A percentile compares a stretch with the other conserved stretches of the same genome.
phyloP scores from a whole-genome alignment of 2,329 filamentous ascomycete genomes.

The Phyllosticta ampelicida region DNA sequence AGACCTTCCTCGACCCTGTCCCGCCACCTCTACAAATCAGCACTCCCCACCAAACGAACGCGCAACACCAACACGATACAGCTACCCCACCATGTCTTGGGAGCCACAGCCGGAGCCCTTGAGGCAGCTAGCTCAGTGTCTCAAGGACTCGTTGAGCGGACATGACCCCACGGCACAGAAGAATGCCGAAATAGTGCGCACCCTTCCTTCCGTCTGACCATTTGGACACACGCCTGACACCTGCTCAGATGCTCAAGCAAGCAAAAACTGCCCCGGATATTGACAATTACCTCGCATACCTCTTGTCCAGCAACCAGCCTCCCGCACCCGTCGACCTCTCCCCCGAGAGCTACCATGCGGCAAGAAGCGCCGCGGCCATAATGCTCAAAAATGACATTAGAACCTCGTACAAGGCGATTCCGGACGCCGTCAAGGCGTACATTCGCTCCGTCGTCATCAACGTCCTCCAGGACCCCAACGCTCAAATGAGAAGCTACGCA shows the following conservation, averaged over 20 bases:
- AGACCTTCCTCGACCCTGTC: conserved; percentile 5
- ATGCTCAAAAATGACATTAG: conserved; percentile 94
- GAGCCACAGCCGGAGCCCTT: conserved; percentile 80
- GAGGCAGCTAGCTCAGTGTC: conserved; percentile 75
- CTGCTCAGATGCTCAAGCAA: conserved; percentile 74
- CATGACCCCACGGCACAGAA: conserved; percentile 72
- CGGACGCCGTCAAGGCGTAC: conserved; percentile 60
- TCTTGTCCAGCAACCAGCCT: conserved; percentile 62
- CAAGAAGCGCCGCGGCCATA: conserved; percentile 78
- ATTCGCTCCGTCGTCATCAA: conserved; percentile 70
- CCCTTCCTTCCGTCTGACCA: conserved; percentile 1
- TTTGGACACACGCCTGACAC: conserved; percentile 3
- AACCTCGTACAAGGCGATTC: conserved; percentile 62
- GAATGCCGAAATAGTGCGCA: conserved; percentile 70
- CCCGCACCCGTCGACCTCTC: conserved; percentile 51
- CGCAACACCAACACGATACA: conserved; percentile 7
- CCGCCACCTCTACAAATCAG: conserved; percentile 8
- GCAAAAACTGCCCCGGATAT: conserved; percentile 84
- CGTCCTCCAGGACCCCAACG: conserved; percentile 69
- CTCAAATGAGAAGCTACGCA: conserved; percentile 76
- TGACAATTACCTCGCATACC: conserved; percentile 91
- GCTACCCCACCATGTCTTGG: conserved; percentile 61
- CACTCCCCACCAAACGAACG: neutral
- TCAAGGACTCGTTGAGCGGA: conserved; percentile 85
- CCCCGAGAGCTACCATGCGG: conserved; percentile 55